Evolutionary conservation across 2,329 filamentous ascomycete species (phyloP).

Genomic region (Tolypocladium tundrense): DNA sequence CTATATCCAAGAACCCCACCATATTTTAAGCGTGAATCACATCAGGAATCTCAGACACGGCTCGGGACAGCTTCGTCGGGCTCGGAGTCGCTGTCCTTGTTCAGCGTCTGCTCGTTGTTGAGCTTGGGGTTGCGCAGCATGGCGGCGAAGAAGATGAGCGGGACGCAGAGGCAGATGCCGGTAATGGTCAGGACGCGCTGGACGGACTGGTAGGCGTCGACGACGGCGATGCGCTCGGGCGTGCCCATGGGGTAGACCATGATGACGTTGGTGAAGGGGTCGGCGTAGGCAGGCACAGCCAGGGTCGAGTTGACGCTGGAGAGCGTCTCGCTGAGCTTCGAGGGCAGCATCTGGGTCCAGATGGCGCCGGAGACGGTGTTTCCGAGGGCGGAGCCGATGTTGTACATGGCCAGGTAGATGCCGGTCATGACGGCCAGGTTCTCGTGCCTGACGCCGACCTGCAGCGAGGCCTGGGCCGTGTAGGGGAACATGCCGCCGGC

Average conservation of each 20-base stretch:
- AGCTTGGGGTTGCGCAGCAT: constrained; percentile 34
- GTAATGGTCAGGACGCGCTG: constrained; percentile 37
- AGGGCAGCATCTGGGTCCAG: constrained; percentile 30
- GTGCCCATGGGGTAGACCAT: constrained; percentile 29
- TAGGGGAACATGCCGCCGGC: constrained; percentile 46
- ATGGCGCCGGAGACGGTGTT: constrained; percentile 29
- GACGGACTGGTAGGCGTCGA: constrained; percentile 33
- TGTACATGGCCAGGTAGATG: constrained; percentile 29
- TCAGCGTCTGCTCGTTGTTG: constrained; percentile 33
- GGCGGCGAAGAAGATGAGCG: constrained; percentile 33
- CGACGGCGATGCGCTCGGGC: constrained; percentile 30
- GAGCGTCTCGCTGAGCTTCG: constrained; percentile 18
- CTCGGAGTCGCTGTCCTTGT: constrained; percentile 15
- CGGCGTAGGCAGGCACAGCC: constrained; percentile 23
- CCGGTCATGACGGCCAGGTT: constrained; percentile 28
- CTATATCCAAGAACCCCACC: too few species aligned
- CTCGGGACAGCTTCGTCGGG: constrained; percentile 1
- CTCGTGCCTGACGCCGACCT: constrained; percentile 24
- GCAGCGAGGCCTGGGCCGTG: constrained; percentile 28
- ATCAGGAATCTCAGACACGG: too few species aligned
- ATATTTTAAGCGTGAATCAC: too few species aligned
- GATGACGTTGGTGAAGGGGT: constrained; percentile 25
- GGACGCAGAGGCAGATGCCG: constrained; percentile 37
- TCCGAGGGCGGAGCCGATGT: constrained; percentile 29
- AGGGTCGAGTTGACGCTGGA: constrained; percentile 23